phyloP scores from a whole-genome alignment of 768 basidiomycete species.

The Suillus bovinus region DNA sequence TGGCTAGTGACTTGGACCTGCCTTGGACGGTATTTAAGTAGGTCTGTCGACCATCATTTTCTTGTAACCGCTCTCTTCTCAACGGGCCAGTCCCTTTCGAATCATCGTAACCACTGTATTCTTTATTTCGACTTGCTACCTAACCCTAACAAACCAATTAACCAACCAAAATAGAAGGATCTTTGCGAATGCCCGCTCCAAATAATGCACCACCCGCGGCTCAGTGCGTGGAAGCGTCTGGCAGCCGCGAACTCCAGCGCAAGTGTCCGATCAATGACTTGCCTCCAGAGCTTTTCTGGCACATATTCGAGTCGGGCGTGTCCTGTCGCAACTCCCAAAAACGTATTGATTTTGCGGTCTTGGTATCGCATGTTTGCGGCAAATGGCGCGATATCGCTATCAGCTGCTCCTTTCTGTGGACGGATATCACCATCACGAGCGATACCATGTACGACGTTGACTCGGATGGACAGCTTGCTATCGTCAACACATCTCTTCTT shows the following conservation, averaged over 20 bases:
- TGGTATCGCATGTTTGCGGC: conserved; percentile 41
- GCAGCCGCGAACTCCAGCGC: background rate
- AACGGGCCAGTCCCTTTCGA: background rate
- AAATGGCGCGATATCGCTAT: conserved; percentile 42
- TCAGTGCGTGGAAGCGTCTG: background rate
- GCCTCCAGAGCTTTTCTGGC: conserved; percentile 9
- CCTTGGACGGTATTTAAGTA: background rate
- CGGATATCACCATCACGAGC: conserved; percentile 21
- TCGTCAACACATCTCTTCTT: background rate
- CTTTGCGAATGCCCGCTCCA: background rate
- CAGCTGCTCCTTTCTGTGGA: conserved; percentile 40
- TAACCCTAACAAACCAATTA: no score
- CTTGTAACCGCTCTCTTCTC: background rate
- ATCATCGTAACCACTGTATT: background rate
- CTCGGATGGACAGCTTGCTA: background rate
- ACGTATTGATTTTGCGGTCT: conserved; percentile 21
- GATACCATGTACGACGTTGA: background rate
- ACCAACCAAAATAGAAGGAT: no score
- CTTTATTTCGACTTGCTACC: background rate
- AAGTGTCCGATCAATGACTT: background rate
- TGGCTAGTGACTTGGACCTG: background rate
- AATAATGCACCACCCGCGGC: background rate
- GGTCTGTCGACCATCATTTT: background rate
- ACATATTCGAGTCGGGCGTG: conserved; percentile 12
- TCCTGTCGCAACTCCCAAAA: background rate